Percentiles rank a stretch among this genome's conserved stretches.
Conservation (phyloP, 768 basidiomycete species). For the Termitomyces sp. region DNA sequence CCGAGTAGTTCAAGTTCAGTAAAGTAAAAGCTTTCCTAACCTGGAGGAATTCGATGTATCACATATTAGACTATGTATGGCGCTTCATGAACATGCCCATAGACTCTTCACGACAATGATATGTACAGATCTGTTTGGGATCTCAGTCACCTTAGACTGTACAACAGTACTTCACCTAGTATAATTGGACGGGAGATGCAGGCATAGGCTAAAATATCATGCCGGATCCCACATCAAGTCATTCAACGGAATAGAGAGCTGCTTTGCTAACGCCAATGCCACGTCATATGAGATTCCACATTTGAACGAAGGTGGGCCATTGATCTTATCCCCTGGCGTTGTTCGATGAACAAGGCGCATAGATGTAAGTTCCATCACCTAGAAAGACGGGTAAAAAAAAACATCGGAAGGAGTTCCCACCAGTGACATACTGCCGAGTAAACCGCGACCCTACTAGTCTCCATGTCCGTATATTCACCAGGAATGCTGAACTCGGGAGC, state of each 20-base stretch:
- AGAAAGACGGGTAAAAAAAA: slow-evolving; percentile 1
- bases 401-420: neutral
- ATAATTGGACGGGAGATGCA: too few species aligned
- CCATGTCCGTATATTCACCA: slow-evolving; percentile 76
- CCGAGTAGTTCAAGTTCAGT: neutral
- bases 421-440: slow-evolving; percentile 49
- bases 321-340: slow-evolving; percentile 55
- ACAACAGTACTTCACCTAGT: neutral
- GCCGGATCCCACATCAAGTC: slow-evolving; percentile 69
- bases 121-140: neutral
- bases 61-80: neutral
- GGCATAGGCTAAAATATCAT: slow-evolving; percentile 7
- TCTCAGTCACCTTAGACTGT: neutral
- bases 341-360: slow-evolving; percentile 67
- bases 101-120: neutral
- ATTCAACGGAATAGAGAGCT: slow-evolving; percentile 54
- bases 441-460: slow-evolving; percentile 61
- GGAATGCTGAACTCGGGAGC: slow-evolving; percentile 47
- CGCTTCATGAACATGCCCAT: neutral
- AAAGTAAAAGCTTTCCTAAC: neutral
- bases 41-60: neutral
- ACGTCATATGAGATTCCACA: slow-evolving; percentile 64
- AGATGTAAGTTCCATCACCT: slow-evolving; percentile 67
- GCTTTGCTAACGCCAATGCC: slow-evolving; percentile 50
- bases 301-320: slow-evolving; percentile 71